Evolutionary conservation across 1,284 basidiomycete species (phyloP), one percentile per base, ranked within the genome.

Genomic region (Leccinum huronense): DNA sequence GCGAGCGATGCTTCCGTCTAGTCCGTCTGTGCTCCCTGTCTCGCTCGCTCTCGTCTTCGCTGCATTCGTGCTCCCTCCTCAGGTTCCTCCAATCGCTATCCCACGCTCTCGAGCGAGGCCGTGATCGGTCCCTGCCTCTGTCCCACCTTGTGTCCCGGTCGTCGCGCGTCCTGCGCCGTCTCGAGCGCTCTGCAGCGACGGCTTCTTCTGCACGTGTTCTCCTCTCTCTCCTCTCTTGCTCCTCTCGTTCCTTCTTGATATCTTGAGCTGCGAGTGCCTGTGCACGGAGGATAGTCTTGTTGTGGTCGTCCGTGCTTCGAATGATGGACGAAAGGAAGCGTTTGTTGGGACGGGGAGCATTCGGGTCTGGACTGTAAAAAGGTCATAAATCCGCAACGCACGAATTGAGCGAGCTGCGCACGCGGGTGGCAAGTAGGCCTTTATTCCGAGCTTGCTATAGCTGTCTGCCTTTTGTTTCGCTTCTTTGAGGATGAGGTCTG

Each of bases 281-380:
- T 19, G 89, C 84, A 53, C 87, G 84, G 9, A 95, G 78, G 19
- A 97, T 80, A 13, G 90, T 87, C 75, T 88, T 87, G 76, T 97
- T 97, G 74, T 97, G 95, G 63, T 95, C 94, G 72, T 95, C 94
- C 3, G 95, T 96, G 67, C 85, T 94, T 65, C 88, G 86, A 62
- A 97, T 95, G 65, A 97, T 93, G 30, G 90, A 89, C 0, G 88
- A 86, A 23, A 97, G 80, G 76, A 97, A 97, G 1, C 93, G 90
- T 73, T 96, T 97, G 80, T 97, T 97, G n/a, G 95, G 77, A 70
- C 85, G 87, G 0, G 92, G 93, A 1, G 85, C 88, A 71, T 88
- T 91, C 63, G 80, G 83, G 67, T 88, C 87, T 4, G 59, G 61
- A 57, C 66, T 75, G 59, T 48, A 61, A 16, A n/a, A 36, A n/a